Percentiles rank a stretch among this genome's conserved stretches.
Evolutionary conservation across 1,284 basidiomycete species (phyloP).

Genomic region (Leccinum pallidistipes): DNA sequence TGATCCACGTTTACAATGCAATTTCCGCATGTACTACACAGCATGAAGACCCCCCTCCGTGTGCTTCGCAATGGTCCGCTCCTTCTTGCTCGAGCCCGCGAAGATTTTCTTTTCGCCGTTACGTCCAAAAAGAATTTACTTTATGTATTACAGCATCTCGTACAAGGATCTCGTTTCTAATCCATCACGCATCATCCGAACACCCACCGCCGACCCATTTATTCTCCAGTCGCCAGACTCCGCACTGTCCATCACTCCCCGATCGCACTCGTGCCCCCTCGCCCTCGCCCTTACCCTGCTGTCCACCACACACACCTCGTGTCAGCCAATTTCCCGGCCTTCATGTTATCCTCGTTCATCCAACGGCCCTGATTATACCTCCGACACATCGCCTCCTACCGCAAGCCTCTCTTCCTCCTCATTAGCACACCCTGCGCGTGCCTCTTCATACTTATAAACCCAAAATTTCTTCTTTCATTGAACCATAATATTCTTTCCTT

Average conservation of each 20-base stretch:
- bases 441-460: constrained; percentile 49
- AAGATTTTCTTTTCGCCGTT: constrained; percentile 26
- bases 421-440: constrained; percentile 39
- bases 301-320: constrained; percentile 43
- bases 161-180: constrained; percentile 26
- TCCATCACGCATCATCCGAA: constrained; percentile 29
- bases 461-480: constrained; percentile 43
- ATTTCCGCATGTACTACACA: constrained; percentile 35
- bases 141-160: constrained; percentile 4
- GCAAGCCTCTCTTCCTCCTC: constrained; percentile 33
- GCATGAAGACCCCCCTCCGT: constrained; percentile 5
- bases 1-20: constrained; percentile 3
- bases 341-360: constrained; percentile 48
- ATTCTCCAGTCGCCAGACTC: constrained; percentile 26
- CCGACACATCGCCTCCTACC: constrained; percentile 43
- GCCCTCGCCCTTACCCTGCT: constrained; percentile 40
- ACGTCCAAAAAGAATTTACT: constrained; percentile 17
- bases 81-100: constrained; percentile 28
- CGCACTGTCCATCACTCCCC: constrained; percentile 24
- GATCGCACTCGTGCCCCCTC: constrained; percentile 36
- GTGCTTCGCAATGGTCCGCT: constrained; percentile 21
- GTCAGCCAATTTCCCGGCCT: constrained; percentile 39
- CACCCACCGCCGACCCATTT: constrained; percentile 34
- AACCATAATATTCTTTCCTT: constrained; percentile 53
- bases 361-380: constrained; percentile 43